phyloP scores from a whole-genome alignment of 192 early-diverging fungal species.

The Dispira simplex region DNA sequence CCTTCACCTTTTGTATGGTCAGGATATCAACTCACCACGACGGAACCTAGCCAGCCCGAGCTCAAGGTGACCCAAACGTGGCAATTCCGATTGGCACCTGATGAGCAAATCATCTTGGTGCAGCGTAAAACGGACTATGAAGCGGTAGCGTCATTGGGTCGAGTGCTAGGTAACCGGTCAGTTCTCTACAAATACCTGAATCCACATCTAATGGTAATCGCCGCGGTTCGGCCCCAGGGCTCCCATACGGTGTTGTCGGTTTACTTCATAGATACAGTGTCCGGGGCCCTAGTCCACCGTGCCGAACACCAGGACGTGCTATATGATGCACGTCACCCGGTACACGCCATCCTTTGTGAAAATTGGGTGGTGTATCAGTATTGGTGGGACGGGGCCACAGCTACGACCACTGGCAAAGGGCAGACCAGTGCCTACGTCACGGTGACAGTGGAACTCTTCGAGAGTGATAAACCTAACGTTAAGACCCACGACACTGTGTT shows the following conservation, averaged over 20 bases:
- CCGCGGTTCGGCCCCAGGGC: constrained; percentile 29
- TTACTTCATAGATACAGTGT: constrained; percentile 80
- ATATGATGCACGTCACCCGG: constrained; percentile 21
- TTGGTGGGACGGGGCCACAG: constrained; percentile 42
- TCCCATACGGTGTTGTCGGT: constrained; percentile 32
- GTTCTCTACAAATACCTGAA: constrained; percentile 99
- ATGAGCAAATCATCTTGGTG: constrained; percentile 7
- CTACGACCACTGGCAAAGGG: constrained; percentile 12
- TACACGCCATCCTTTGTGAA: constrained; percentile 63
- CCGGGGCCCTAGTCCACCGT: constrained; percentile 66
- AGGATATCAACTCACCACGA: too few species aligned
- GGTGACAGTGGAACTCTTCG: constrained; percentile 77
- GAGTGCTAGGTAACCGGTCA: constrained; percentile 83
- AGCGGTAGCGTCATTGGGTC: constrained; percentile 73
- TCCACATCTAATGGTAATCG: constrained; percentile 72
- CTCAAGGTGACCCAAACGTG: constrained; percentile 2
- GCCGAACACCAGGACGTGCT: constrained; percentile 41
- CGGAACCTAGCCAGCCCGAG: background rate
- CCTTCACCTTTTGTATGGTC: background rate
- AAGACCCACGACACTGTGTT: constrained; percentile 54
- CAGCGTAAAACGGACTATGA: constrained; percentile 16
- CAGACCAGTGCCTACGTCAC: constrained; percentile 53
- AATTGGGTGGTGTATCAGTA: constrained; percentile 80
- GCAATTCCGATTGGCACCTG: background rate
- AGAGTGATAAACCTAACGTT: constrained; percentile 35